Evolutionary conservation across 2,329 filamentous ascomycete genomes (phyloP).

Genomic region (Pseudogymnoascus sp.): DNA sequence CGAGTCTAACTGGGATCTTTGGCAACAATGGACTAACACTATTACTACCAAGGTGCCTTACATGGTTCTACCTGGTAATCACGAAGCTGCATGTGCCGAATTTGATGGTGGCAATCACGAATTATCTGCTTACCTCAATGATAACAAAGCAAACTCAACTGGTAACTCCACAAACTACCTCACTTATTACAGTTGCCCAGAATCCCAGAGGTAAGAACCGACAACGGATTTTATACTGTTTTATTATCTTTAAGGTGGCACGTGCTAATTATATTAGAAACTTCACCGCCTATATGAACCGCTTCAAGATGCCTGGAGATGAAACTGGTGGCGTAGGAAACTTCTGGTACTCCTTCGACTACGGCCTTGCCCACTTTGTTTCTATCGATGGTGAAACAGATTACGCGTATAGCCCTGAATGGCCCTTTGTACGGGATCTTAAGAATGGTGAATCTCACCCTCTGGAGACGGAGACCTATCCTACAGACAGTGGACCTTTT

Average conservation of each 20-base stretch:
- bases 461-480: conserved; percentile 33
- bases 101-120: neutral
- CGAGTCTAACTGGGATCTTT: conserved; percentile 41
- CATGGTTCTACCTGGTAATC: conserved; percentile 37
- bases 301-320: conserved; percentile 42
- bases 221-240: neutral
- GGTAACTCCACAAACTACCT: conserved; percentile 27
- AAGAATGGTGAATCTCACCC: conserved; percentile 34
- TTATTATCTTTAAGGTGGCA: neutral
- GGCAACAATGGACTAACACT: conserved; percentile 40
- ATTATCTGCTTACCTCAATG: conserved; percentile 36
- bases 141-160: conserved; percentile 36
- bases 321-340: conserved; percentile 41
- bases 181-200: conserved; percentile 44
- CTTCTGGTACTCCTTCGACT: conserved; percentile 48
- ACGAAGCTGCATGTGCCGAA: conserved; percentile 18
- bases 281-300: conserved; percentile 43
- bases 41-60: conserved; percentile 10
- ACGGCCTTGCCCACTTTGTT: conserved; percentile 44
- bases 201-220: conserved; percentile 35
- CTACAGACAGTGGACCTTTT: conserved; percentile 42
- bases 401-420: conserved; percentile 39
- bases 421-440: conserved; percentile 36
- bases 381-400: conserved; percentile 41
- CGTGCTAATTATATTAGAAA: conserved; percentile 27